These are phyloP conservation scores for Lactuca sativa DNA, from an alignment of 129 eudicot genomes.

Conservation along the genomic window DNA sequence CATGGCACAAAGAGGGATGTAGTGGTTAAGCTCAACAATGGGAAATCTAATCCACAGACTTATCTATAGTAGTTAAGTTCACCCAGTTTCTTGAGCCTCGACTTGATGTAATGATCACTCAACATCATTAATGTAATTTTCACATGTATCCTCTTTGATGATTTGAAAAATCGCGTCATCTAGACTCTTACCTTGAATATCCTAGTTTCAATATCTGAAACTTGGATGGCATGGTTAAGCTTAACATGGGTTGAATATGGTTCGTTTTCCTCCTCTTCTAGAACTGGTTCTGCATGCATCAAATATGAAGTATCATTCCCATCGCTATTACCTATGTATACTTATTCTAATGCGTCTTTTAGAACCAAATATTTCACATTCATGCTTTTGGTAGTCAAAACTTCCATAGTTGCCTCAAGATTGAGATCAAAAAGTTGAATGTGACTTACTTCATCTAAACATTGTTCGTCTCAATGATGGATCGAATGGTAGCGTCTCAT, in stretches of 20 bases:
- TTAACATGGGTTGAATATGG: slow-evolving; percentile 8
- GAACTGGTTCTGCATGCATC: slow-evolving; percentile 20
- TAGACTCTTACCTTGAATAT: slow-evolving; percentile 20
- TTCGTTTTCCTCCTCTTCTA: slow-evolving; percentile 25
- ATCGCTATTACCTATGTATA: slow-evolving; percentile 16
- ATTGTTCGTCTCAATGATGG: slow-evolving; percentile 3
- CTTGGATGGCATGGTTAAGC: slow-evolving; percentile 13
- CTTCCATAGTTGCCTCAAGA: too few species aligned
- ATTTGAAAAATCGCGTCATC: slow-evolving; percentile 18
- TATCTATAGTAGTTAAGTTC: too few species aligned
- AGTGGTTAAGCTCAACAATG: too few species aligned
- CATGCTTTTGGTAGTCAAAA: background rate
- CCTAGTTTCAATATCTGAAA: slow-evolving; percentile 24
- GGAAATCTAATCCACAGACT: too few species aligned
- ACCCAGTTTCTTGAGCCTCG: slow-evolving; percentile 25
- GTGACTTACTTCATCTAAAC: background rate
- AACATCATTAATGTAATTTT: slow-evolving; percentile 20
- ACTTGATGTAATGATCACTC: slow-evolving; percentile 18
- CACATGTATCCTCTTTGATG: slow-evolving; percentile 21
- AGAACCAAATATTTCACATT: slow-evolving; percentile 29
- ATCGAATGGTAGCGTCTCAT: slow-evolving; percentile 7
- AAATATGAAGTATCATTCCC: slow-evolving; percentile 15
- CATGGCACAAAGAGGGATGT: too few species aligned
- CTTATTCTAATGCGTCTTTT: slow-evolving; percentile 23
- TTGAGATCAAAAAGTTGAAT: too few species aligned